Percentiles rank a stretch among this genome's conserved stretches.
phyloP scores from a whole-genome alignment of 1,284 basidiomycete genomes.

The Boletellus sp. region DNA sequence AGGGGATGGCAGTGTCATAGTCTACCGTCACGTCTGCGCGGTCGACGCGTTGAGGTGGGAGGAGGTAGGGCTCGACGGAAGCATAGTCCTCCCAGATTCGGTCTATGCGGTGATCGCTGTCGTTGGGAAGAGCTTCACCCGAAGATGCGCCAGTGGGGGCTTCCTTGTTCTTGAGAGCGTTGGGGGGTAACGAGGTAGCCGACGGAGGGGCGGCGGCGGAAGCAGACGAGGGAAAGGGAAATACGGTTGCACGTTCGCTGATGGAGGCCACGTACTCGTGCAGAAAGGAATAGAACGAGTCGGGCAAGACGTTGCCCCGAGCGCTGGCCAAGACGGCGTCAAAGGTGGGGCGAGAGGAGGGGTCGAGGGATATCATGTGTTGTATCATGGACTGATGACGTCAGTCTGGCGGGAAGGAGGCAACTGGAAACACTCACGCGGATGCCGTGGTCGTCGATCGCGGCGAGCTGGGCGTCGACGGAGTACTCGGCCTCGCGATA shows the following conservation, averaged over 20 bases:
- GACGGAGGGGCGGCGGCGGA: constrained; percentile 13
- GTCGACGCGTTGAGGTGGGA: constrained; percentile 43
- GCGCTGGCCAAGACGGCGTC: constrained; percentile 76
- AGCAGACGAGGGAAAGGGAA: constrained; percentile 41
- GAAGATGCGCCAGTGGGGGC: constrained; percentile 22
- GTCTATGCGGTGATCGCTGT: constrained; percentile 77
- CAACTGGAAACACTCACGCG: constrained; percentile 47
- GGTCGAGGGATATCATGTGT: constrained; percentile 87
- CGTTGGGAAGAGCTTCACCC: constrained; percentile 57
- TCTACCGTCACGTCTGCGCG: constrained; percentile 55
- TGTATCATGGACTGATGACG: constrained; percentile 73
- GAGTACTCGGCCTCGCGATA: constrained; percentile 85
- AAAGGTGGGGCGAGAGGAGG: constrained; percentile 76
- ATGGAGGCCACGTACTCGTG: constrained; percentile 85
- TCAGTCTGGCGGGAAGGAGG: background rate
- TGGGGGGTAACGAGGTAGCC: constrained; percentile 6
- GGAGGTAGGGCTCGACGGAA: constrained; percentile 68
- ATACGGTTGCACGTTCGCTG: constrained; percentile 59
- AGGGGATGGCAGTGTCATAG: constrained; percentile 36
- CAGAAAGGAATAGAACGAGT: constrained; percentile 91
- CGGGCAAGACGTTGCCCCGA: constrained; percentile 82
- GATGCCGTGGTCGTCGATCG: constrained; percentile 80
- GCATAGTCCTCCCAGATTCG: constrained; percentile 81
- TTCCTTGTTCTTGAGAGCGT: constrained; percentile 26
- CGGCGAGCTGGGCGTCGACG: constrained; percentile 70